Base-by-base conservation (phyloP, 2,329 filamentous ascomycete genomes). In the Alternaria postmessia region DNA sequence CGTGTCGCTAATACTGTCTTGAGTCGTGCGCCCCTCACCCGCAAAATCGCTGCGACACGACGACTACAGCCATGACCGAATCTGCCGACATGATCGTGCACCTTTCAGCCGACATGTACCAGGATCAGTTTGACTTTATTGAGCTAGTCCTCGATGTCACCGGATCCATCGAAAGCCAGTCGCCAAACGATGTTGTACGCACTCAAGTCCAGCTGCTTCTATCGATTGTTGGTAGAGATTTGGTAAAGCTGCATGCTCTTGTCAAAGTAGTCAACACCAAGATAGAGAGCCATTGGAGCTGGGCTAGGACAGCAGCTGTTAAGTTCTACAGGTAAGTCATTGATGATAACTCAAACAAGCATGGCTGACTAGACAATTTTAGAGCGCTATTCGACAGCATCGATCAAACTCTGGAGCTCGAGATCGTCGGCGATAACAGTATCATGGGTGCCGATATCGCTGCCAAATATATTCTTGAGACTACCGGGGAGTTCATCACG, bases 281-380 rank as follows among this genome's bases (percentile, higher is more conserved):
- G 34, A 41, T 56, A 6, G 16, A 30, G 28, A 28, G 14, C 28
- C 44, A 36, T 9, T 56, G 6, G 20, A 24, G 3, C 18, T 56
- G 46, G 46, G 38, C 18, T 8, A 3, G 9, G 16, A 47, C 18
- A 34, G 7, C 16, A n/a, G 54, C 26, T 6, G 28, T 51, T 6
- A 51, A 34, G 26, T 28, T 56, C 54, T 56, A 42, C 54, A 34
- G 44, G 54, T 44, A n/a, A 51, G 36, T 1, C 5, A 22, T 38
- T 2, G 2, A 1, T 20, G 30, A n/a, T n/a, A 4, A 26, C 2
- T 1, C 5, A 20, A 14, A 41, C 1, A 1, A 2, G 6, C 7
- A 2, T 18, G 28, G 46, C 46, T 56, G 14, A 51, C 12, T 3
- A 20, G 6, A 1, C 2, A 3, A 8, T 8, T 5, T 39, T 3